Percentiles rank a stretch among this genome's conserved stretches.
Evolutionary conservation across 441 rosid species (phyloP).

Genomic region (Pelargonium exstipulatum): DNA sequence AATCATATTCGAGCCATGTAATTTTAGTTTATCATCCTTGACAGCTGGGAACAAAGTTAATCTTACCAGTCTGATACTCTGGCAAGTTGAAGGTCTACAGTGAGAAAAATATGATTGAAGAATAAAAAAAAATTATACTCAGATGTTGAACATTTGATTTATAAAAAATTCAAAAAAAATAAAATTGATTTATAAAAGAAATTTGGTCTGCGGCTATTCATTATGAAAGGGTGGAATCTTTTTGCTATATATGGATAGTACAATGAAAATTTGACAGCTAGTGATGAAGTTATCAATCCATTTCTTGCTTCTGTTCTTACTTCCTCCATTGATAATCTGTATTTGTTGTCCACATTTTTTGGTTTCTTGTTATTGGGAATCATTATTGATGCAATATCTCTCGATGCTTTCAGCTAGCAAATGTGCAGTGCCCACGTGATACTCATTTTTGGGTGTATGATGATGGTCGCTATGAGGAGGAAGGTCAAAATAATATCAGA

Average conservation of each 20-base stretch:
- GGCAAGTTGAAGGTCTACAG: background rate
- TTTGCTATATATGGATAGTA: background rate
- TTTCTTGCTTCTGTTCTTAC: background rate
- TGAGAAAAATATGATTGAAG: background rate
- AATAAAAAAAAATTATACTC: background rate
- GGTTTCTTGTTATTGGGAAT: background rate
- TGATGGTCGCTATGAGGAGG: slow-evolving; percentile 99
- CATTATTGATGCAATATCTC: slow-evolving; percentile 3
- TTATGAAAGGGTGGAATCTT: background rate
- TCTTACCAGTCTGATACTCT: background rate
- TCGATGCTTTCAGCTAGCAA: slow-evolving; percentile 61
- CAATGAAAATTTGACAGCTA: background rate
- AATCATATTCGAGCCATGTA: background rate
- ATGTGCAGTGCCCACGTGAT: slow-evolving; percentile 94
- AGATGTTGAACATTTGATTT: background rate
- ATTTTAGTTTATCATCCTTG: background rate
- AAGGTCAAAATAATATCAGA: slow-evolving; percentile 95
- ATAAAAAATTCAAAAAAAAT: no score
- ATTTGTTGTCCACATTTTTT: background rate
- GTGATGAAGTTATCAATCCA: background rate
- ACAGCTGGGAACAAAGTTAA: no score
- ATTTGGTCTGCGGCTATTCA: background rate
- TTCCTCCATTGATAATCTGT: background rate
- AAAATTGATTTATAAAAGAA: background rate
- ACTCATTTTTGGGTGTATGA: slow-evolving; percentile 99